Evolutionary conservation across 768 basidiomycete genomes (phyloP).

Genomic region (Dioszegia hungarica): DNA sequence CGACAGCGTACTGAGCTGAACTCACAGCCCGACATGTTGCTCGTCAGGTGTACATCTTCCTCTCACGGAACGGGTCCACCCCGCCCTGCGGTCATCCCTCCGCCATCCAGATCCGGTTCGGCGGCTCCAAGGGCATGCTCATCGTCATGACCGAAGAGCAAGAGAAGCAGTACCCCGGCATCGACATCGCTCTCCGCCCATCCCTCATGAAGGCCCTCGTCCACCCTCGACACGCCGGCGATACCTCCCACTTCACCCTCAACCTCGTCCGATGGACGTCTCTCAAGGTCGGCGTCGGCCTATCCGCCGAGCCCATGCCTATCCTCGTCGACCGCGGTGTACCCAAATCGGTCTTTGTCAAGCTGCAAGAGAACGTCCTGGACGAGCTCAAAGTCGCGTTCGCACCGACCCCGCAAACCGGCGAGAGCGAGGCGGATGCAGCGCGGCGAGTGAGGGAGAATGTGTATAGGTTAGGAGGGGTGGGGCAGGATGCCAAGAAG

Average conservation of each 20-base stretch:
- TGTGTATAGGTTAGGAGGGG: constrained; percentile 25
- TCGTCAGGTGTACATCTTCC: constrained; percentile 8
- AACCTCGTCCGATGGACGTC: constrained; percentile 25
- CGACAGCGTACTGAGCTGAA: neutral
- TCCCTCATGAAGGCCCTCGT: constrained; percentile 36
- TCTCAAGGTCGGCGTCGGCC: constrained; percentile 19
- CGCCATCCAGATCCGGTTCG: constrained; percentile 34
- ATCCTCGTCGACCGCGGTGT: constrained; percentile 30
- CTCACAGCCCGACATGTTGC: constrained; percentile 24
- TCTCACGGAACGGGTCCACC: neutral
- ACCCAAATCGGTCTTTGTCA: constrained; percentile 12
- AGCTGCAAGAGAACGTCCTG: constrained; percentile 12
- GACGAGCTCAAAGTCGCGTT: constrained; percentile 18
- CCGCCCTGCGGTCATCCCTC: constrained; percentile 15
- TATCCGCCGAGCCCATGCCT: constrained; percentile 33
- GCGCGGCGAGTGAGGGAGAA: constrained; percentile 9
- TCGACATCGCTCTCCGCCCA: constrained; percentile 28
- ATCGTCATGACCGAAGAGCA: constrained; percentile 27
- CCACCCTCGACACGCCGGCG: constrained; percentile 1
- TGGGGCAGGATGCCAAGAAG: constrained; percentile 28
- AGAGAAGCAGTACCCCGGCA: constrained; percentile 13
- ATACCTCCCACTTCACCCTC: constrained; percentile 21
- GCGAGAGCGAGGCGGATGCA: constrained; percentile 18
- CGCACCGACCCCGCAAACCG: constrained; percentile 1
- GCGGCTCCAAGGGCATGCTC: constrained; percentile 37